phyloP scores from a whole-genome alignment of 2,329 filamentous ascomycete genomes.

The Rutstroemia sp. region DNA sequence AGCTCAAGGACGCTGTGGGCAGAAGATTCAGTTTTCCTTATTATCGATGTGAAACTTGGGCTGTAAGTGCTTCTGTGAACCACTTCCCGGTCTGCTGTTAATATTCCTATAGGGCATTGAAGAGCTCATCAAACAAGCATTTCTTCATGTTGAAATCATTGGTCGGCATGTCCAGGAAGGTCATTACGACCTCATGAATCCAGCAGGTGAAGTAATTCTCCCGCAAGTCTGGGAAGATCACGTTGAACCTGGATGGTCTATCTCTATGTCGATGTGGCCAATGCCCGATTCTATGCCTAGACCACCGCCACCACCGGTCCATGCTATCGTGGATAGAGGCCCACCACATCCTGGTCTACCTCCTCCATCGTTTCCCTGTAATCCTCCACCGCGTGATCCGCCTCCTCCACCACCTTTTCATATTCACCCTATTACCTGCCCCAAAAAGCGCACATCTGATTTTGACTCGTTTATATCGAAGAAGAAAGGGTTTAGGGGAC shows the following conservation, averaged over 20 bases:
- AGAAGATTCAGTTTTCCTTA: constrained; percentile 91
- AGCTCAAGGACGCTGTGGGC: constrained; percentile 86
- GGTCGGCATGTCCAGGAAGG: constrained; percentile 70
- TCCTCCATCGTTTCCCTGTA: not conserved
- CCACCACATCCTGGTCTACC: not conserved
- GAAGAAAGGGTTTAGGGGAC: not conserved
- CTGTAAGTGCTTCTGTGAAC: constrained; percentile 44
- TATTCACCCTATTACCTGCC: not conserved
- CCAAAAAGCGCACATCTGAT: not conserved
- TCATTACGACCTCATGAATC: constrained; percentile 73
- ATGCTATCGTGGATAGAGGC: not conserved
- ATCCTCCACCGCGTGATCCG: not conserved
- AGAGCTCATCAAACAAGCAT: constrained; percentile 77
- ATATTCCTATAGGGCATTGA: constrained; percentile 65
- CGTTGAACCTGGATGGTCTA: constrained; percentile 67
- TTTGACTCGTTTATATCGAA: not conserved
- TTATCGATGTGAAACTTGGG: constrained; percentile 76
- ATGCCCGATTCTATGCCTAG: constrained; percentile 57
- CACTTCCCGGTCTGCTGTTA: constrained; percentile 18
- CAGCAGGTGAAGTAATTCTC: constrained; percentile 75
- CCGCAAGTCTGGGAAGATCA: constrained; percentile 76
- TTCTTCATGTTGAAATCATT: constrained; percentile 68
- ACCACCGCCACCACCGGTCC: constrained; percentile 27
- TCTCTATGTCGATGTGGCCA: constrained; percentile 63
- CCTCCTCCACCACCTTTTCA: not conserved